A percentile compares a stretch with the other conserved stretches of the same genome.
Conservation (phyloP, 2,329 filamentous ascomycete genomes). For the Rutstroemia sydowiana region DNA sequence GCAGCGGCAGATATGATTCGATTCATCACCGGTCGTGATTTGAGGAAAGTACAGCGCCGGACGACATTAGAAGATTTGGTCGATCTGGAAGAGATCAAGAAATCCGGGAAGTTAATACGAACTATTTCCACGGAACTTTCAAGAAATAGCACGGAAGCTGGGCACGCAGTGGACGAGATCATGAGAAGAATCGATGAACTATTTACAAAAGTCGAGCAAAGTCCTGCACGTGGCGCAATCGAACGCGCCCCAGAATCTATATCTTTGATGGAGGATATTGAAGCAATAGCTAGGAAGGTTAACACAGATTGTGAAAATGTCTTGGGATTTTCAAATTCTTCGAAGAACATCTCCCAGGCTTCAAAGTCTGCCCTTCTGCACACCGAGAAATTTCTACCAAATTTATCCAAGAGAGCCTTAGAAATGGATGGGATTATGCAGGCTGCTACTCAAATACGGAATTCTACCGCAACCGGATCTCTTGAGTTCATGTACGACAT, state of each 20-base stretch:
- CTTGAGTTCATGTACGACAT: conserved; percentile 75
- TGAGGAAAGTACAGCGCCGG: conserved; percentile 37
- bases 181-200: conserved; percentile 54
- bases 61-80: conserved; percentile 68
- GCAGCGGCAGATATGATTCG: conserved; percentile 59
- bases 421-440: conserved; percentile 57
- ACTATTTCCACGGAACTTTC: conserved; percentile 53
- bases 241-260: conserved; percentile 55
- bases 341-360: conserved; percentile 56
- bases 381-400: conserved; percentile 55
- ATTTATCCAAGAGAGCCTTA: conserved; percentile 44
- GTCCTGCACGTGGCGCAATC: conserved; percentile 46
- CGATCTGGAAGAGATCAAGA: conserved; percentile 63
- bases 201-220: conserved; percentile 55
- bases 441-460: conserved; percentile 58
- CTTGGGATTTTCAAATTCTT: conserved; percentile 57
- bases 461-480: conserved; percentile 57
- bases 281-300: conserved; percentile 79
- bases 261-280: conserved; percentile 74
- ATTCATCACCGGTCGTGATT: conserved; percentile 51
- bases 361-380: conserved; percentile 58
- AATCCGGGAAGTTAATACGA: conserved; percentile 59
- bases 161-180: conserved; percentile 52
- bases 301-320: conserved; percentile 77
- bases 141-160: conserved; percentile 51